Evolutionary conservation across 2,329 filamentous ascomycete species (phyloP).

Genomic region (Botrytis hyacinthi): DNA sequence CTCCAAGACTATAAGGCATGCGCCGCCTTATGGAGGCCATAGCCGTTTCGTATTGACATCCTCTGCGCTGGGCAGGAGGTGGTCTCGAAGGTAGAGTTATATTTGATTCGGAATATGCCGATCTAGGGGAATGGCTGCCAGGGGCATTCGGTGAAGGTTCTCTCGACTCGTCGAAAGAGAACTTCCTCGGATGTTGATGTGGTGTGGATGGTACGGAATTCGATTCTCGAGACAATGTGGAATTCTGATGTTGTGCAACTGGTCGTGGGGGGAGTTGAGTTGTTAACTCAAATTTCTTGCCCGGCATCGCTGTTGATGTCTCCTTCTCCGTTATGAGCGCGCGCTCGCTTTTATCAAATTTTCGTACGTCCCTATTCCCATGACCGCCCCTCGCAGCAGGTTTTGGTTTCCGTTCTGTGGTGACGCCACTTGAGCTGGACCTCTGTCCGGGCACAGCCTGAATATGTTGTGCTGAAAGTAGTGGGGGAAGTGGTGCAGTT

Average conservation of each 20-base stretch:
- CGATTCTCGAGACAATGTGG: slow-evolving; percentile 61
- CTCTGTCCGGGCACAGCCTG: slow-evolving; percentile 51
- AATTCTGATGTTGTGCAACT: slow-evolving; percentile 48
- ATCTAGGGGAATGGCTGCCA: slow-evolving; percentile 81
- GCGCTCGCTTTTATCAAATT: slow-evolving; percentile 58
- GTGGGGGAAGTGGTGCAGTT: slow-evolving; percentile 53
- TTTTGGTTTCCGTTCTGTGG: slow-evolving; percentile 40
- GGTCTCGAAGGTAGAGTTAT: slow-evolving; percentile 67
- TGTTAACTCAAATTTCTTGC: slow-evolving; percentile 37
- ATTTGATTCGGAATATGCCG: slow-evolving; percentile 86
- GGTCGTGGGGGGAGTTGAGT: slow-evolving; percentile 35
- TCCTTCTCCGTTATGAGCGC: slow-evolving; percentile 61
- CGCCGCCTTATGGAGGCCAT: slow-evolving; percentile 77
- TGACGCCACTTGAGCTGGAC: slow-evolving; percentile 52
- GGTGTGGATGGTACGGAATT: slow-evolving; percentile 93
- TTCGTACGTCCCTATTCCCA: slow-evolving; percentile 62
- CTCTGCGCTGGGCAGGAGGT: slow-evolving; percentile 55
- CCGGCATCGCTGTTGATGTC: slow-evolving; percentile 38
- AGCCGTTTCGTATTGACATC: slow-evolving; percentile 87
- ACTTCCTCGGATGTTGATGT: slow-evolving; percentile 80
- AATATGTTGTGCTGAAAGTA: slow-evolving; percentile 55
- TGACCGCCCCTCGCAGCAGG: slow-evolving; percentile 49
- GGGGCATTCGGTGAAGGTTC: slow-evolving; percentile 77
- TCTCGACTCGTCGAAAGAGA: slow-evolving; percentile 73
- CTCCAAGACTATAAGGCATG: slow-evolving; percentile 90